Evolutionary conservation across 371 early-diverging fungal genomes (phyloP).

Genomic region (Dinochytrium kinnereticum): DNA sequence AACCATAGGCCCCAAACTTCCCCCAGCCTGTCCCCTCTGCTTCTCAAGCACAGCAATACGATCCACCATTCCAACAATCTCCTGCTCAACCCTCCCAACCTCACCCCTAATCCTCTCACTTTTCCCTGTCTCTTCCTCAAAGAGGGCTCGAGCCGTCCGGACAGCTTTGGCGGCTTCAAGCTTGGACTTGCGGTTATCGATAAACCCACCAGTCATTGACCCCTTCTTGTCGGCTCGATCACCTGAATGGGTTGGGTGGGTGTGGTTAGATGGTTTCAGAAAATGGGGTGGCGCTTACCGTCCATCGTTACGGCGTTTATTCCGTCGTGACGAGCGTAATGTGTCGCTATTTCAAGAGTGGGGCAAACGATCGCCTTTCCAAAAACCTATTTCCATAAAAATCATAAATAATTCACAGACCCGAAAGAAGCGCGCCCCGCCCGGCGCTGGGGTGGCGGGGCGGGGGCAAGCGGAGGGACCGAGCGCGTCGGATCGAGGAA

Average conservation of each 20-base stretch:
- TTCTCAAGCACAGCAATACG: slow-evolving; percentile 22
- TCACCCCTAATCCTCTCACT: slow-evolving; percentile 56
- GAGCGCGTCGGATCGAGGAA: too few relatives aligned
- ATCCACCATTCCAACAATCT: slow-evolving; percentile 63
- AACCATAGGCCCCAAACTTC: slow-evolving; percentile 54
- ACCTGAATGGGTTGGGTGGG: too few relatives aligned
- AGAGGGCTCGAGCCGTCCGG: slow-evolving; percentile 44
- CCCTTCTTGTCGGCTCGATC: slow-evolving; percentile 95
- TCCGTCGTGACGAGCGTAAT: slow-evolving; percentile 74
- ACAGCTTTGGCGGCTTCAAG: slow-evolving; percentile 59
- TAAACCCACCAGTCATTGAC: slow-evolving; percentile 91
- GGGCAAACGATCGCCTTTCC: slow-evolving; percentile 88
- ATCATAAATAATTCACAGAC: not conserved
- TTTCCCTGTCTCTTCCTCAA: slow-evolving; percentile 57
- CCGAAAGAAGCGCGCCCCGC: too few relatives aligned
- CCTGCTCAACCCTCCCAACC: slow-evolving; percentile 68
- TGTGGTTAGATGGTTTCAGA: too few relatives aligned
- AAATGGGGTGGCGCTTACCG: too few relatives aligned
- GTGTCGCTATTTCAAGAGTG: slow-evolving; percentile 82
- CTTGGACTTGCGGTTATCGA: slow-evolving; percentile 77
- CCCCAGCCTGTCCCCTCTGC: slow-evolving; percentile 6
- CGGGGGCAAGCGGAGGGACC: too few relatives aligned
- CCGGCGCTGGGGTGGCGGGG: too few relatives aligned
- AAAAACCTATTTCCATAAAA: slow-evolving; percentile 64
- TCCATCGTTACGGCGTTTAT: slow-evolving; percentile 90